A percentile compares a stretch with the other conserved stretches of the same genome.
phyloP scores from a whole-genome alignment of 805 yeast genomes.

The Suhomyces faveliae region DNA sequence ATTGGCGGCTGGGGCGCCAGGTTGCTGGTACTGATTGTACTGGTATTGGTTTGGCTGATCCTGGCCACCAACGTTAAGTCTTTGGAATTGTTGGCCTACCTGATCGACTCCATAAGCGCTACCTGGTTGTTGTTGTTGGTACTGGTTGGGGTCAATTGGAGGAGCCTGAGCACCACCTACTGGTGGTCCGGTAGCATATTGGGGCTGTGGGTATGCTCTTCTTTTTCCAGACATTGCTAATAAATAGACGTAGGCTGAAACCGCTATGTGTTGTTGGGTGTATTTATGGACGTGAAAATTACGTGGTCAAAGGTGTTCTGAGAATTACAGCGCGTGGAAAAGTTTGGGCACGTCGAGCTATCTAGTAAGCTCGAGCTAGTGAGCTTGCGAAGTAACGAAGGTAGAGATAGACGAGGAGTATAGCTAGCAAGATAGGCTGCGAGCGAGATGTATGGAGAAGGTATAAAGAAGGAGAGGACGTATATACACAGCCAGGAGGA shows the following conservation, averaged over 20 bases:
- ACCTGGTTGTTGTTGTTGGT: slow-evolving; percentile 11
- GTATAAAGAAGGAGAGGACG: too few species aligned
- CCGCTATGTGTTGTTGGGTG: background rate
- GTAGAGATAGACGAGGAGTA: too few species aligned
- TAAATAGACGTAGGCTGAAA: background rate
- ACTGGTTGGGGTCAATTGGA: slow-evolving; percentile 12
- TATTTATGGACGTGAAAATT: slow-evolving; percentile 3
- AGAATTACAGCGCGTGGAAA: background rate
- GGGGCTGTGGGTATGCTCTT: slow-evolving; percentile 50
- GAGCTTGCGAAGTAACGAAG: too few species aligned
- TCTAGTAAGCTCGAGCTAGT: too few species aligned
- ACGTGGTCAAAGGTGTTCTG: slow-evolving; percentile 7
- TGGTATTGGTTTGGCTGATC: slow-evolving; percentile 13
- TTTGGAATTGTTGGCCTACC: slow-evolving; percentile 32
- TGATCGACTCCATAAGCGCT: slow-evolving; percentile 33
- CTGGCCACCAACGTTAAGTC: slow-evolving; percentile 27
- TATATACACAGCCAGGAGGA: too few species aligned
- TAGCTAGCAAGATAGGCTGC: too few species aligned
- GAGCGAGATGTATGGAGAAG: too few species aligned
- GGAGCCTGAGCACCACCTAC: slow-evolving; percentile 15
- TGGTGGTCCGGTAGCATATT: slow-evolving; percentile 30
- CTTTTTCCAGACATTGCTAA: slow-evolving; percentile 39
- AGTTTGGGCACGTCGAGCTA: too few species aligned
- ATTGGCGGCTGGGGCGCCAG: slow-evolving; percentile 2
- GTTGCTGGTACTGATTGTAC: slow-evolving; percentile 11